Evolutionary conservation across 805 yeast species (phyloP), one percentile per base, ranked within the genome.

Genomic region (Saccharomycopsis fodiens): DNA sequence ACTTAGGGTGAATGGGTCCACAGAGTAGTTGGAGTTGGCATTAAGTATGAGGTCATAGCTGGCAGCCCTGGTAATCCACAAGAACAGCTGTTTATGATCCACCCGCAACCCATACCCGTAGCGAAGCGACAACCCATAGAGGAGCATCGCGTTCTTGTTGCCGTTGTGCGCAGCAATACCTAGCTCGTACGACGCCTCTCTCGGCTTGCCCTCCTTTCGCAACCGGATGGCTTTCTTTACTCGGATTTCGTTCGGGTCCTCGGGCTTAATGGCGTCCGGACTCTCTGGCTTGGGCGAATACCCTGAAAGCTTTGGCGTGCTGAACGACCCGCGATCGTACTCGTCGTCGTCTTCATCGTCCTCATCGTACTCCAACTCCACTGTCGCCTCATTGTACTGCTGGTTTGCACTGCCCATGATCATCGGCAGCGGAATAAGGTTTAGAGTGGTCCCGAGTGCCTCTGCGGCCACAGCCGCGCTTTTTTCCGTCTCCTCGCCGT

Each of bases 131-230:
- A 81, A 59, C 0, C 86, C 85, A 55, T 82, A 84, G 25, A 82
- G 58, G 39, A 78, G 68, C 81, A 77, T 82, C 1, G 88, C 94
- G 37, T 79, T 75, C 50, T 66, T 68, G 52, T 73, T 69, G 5
- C 85, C 84, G n/a, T 66, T 61, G 45, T 69, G 68, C 3, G 89
- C 82, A 1, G 85, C 83, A 25, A 72, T 67, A 52, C 76, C 79
- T 45, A 85, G 64, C 53, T 79, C 85, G 54, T 79, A 76, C 1
- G 88, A 72, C 2, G 87, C 81, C 55, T 81, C 91, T 39, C 78
- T 70, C 31, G 76, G 72, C 15, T 41, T 41, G 16, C 50, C 50
- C 20, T 46, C 46, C 19, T 38, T 37, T 8, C 42, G 37, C 7
- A 46, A 31, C 22, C 32, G 50, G 1, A 37, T 19, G 3, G 50